Evolutionary conservation across 805 yeast species (phyloP).

Genomic region (Cyberlindnera bimundalis): DNA sequence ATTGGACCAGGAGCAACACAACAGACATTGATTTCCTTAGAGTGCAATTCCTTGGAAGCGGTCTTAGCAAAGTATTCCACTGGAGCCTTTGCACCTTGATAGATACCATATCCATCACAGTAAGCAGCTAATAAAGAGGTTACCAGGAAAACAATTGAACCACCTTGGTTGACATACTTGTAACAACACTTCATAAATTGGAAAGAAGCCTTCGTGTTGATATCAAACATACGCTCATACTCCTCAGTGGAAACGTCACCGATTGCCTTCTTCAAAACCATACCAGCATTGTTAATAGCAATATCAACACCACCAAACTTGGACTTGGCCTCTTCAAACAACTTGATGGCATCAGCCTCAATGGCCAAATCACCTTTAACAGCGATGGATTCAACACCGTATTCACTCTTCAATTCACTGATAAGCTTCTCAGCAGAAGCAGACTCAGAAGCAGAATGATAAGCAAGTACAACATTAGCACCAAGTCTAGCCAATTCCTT

Average conservation of each 20-base stretch:
- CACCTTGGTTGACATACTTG: conserved; percentile 45
- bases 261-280: conserved; percentile 59
- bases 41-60: conserved; percentile 50
- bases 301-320: conserved; percentile 51
- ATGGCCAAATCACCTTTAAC: conserved; percentile 25
- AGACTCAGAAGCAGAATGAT: conserved; percentile 43
- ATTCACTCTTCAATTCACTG: conserved; percentile 32
- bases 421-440: conserved; percentile 36
- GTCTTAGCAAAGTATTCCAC: conserved; percentile 52
- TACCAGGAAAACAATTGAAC: conserved; percentile 53
- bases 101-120: conserved; percentile 47
- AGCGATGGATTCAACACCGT: conserved; percentile 36
- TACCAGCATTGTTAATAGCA: conserved; percentile 68
- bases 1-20: conserved; percentile 65
- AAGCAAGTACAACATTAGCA: conserved; percentile 50
- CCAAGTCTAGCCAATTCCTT: conserved; percentile 53
- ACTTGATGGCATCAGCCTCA: conserved; percentile 39
- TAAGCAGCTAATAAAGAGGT: conserved; percentile 67
- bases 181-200: conserved; percentile 58
- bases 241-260: conserved; percentile 51
- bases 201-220: conserved; percentile 59
- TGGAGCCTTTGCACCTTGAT: conserved; percentile 56
- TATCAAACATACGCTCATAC: conserved; percentile 48
- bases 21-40: conserved; percentile 46
- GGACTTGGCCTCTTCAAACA: conserved; percentile 44